Evolutionary conservation across 495 filamentous ascomycete species (phyloP).

Genomic region (Paragyromitra xinjiangensis): DNA sequence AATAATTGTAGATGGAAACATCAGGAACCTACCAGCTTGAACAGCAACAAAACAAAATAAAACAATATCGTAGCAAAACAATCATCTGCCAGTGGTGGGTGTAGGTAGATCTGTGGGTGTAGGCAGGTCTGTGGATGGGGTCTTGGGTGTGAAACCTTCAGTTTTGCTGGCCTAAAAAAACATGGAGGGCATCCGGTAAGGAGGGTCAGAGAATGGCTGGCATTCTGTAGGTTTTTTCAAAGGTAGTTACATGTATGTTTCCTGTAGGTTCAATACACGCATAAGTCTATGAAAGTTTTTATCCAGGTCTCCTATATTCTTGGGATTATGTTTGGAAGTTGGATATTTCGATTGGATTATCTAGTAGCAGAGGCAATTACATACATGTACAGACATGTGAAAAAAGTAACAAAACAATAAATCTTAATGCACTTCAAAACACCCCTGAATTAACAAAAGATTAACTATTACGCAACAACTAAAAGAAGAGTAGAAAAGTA

Average conservation of each 20-base stretch:
- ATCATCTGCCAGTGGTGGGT: not conserved
- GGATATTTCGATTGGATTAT: no score
- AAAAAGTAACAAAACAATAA: conserved; percentile 23
- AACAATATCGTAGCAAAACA: not conserved
- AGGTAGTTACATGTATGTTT: no score
- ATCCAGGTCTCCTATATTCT: no score
- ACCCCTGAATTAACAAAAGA: not conserved
- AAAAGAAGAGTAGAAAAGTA: conserved; percentile 5
- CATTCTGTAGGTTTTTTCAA: conserved; percentile 5
- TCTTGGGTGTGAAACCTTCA: not conserved
- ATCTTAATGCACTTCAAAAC: not conserved
- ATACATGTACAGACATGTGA: conserved; percentile 6
- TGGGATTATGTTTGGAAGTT: no score
- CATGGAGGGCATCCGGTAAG: conserved; percentile 4
- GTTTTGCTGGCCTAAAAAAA: conserved; percentile 4
- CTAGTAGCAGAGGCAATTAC: no score
- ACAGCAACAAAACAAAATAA: no score
- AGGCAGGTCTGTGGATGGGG: not conserved
- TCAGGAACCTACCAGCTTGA: no score
- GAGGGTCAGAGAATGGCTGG: not conserved
- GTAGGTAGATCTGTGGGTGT: not conserved
- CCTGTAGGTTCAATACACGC: no score
- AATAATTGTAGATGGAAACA: not conserved
- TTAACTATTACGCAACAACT: not conserved
- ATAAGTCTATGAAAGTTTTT: no score